Evolutionary conservation across 2,329 filamentous ascomycete species (phyloP).

Genomic region (Pseudogymnoascus sp.): DNA sequence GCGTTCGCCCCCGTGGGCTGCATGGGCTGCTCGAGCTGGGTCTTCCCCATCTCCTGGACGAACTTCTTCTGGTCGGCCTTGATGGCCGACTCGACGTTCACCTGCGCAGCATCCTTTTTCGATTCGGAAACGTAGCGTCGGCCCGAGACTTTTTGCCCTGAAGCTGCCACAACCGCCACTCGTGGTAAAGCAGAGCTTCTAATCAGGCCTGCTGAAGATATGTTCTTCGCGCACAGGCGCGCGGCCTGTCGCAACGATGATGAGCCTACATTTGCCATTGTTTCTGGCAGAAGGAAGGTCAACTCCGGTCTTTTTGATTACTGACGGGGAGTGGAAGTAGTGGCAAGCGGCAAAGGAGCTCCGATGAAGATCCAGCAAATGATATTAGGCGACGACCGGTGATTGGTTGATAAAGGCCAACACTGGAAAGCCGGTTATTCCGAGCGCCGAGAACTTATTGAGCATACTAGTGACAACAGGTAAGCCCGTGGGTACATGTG

Average conservation of each 20-base stretch:
- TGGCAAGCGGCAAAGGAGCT: constrained; percentile 6
- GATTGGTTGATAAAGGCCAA: constrained; percentile 4
- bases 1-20: constrained; percentile 21
- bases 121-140: constrained; percentile 79
- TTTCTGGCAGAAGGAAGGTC: constrained; percentile 7
- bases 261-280: constrained; percentile 24
- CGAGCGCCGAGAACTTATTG: constrained; percentile 2
- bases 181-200: constrained; percentile 18
- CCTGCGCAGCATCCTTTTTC: constrained; percentile 69
- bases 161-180: constrained; percentile 16
- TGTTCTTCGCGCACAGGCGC: constrained; percentile 23
- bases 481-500: neutral
- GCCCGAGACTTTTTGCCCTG: constrained; percentile 24
- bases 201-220: constrained; percentile 19
- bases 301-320: constrained; percentile 8
- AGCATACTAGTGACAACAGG: neutral
- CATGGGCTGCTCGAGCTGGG: constrained; percentile 21
- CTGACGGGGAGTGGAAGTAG: neutral
- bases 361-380: constrained; percentile 8
- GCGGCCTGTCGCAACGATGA: constrained; percentile 27
- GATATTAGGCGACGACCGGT: constrained; percentile 6
- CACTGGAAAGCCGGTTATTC: neutral
- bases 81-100: constrained; percentile 74
- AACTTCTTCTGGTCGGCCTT: constrained; percentile 81
- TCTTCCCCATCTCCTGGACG: constrained; percentile 38